A percentile compares a stretch with the other conserved stretches of the same genome.
Evolutionary conservation across 2,329 filamentous ascomycete genomes (phyloP).

Genomic region (Colletotrichum plurivorum): DNA sequence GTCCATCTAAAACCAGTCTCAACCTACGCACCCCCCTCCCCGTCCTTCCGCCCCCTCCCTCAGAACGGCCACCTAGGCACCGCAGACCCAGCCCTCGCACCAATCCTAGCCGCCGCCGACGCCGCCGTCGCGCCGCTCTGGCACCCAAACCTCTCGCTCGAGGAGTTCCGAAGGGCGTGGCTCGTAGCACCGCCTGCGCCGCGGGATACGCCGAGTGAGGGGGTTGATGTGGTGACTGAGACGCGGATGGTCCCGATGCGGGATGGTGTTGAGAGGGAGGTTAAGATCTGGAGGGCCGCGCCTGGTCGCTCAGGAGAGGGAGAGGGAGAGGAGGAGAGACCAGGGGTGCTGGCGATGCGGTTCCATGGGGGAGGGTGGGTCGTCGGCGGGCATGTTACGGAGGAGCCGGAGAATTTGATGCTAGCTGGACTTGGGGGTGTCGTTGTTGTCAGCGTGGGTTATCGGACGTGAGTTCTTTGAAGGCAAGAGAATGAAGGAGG

Average conservation of each 20-base stretch:
- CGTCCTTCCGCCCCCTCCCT: conserved; percentile 51
- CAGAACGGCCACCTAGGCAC: conserved; percentile 52
- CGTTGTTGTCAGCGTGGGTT: conserved; percentile 55
- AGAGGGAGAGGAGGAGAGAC: background rate
- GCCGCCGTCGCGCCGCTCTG: conserved; percentile 47
- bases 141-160: conserved; percentile 46
- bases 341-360: conserved; percentile 49
- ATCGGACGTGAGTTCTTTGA: conserved; percentile 49
- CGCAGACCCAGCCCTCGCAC: conserved; percentile 50
- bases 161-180: conserved; percentile 48
- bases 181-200: conserved; percentile 44
- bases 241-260: conserved; percentile 47
- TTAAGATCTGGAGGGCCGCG: conserved; percentile 52
- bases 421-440: conserved; percentile 50
- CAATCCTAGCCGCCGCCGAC: conserved; percentile 45
- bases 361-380: conserved; percentile 56
- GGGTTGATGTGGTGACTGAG: conserved; percentile 50
- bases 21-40: conserved; percentile 47
- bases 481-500: background rate
- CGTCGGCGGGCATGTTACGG: conserved; percentile 51
- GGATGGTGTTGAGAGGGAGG: conserved; percentile 51
- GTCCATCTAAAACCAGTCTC: conserved; percentile 46
- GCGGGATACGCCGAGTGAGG: conserved; percentile 49
- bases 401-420: conserved; percentile 53
- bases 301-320: conserved; percentile 25